Evolutionary conservation across 345 rosid species (phyloP), one percentile per base, ranked within the genome.

Genomic region (Eutrema heterophyllum): DNA sequence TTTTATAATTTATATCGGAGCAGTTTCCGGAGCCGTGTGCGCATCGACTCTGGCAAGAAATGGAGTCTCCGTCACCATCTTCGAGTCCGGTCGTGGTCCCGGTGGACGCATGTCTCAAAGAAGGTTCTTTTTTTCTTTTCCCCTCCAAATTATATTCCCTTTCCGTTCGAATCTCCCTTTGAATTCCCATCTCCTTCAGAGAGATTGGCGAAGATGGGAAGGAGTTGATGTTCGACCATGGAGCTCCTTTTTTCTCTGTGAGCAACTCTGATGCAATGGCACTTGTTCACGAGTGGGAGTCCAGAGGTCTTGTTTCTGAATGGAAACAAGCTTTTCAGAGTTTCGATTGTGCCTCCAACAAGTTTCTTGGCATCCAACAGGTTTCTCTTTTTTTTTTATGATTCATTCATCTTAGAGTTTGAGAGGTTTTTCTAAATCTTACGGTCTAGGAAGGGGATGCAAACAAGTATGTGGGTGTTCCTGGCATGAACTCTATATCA

Each of bases 91-190:
- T 71, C 81, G 93, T 71, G 95, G 91, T 36, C 93, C 98, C 11
- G 98, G 91, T 49, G 98, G 95, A 44, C 93, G 95, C 35, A 88
- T 87, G 91, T 88, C 97, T 51, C 98, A 86, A 68, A 84, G 98
- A 79, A 92, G 93, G 98, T 86, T 68, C 35, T 52, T 55, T 75
- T 62, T 30, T 29, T 29, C 0, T 29, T 4, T 2, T 5, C 5
- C 1, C n/a, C 35, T 8, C 45, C 21, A 8, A 41, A 24, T 60
- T 27, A 2, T n/a, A 33, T 32, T 33, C 3, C 0, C 40, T 44
- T 15, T 4, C 21, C 7, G 15, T 15, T 35, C 6, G 14, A 45
- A 32, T 49, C 35, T 2, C 15, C 49, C 48, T 66, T 57, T 36
- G 43, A 36, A 49, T 54, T 1, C 46, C 7, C 6, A 38, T n/a